A percentile compares a stretch with the other conserved stretches of the same genome.
Conservation (phyloP, 305 asterid genomes). For the Fraxinus dipetala region DNA sequence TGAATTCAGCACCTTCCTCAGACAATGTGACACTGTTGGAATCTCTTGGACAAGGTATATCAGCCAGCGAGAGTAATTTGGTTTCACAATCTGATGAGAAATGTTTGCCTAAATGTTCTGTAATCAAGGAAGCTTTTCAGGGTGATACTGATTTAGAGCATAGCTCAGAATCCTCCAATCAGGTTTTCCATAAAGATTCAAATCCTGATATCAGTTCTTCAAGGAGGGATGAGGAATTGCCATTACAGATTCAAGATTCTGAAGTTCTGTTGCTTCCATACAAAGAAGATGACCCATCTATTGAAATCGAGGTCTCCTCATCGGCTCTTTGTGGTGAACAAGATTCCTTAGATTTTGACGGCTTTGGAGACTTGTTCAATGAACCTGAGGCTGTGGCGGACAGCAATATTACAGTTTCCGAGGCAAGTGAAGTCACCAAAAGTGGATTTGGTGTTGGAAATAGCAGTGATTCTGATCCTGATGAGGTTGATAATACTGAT, state of each 20-base stretch:
- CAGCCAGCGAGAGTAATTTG: conserved; percentile 25
- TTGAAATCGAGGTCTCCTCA: conserved; percentile 29
- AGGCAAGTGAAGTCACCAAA: conserved; percentile 32
- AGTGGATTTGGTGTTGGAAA: conserved; percentile 42
- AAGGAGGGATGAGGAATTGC: conserved; percentile 37
- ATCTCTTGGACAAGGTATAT: conserved; percentile 30
- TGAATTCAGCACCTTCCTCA: conserved; percentile 24
- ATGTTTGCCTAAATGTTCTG: conserved; percentile 21
- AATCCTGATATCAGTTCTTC: conserved; percentile 29
- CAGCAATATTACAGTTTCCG: conserved; percentile 32
- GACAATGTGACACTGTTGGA: conserved; percentile 25
- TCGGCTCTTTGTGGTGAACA: conserved; percentile 39
- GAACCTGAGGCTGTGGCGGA: conserved; percentile 60
- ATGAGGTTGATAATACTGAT: conserved; percentile 81
- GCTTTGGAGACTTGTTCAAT: conserved; percentile 70
- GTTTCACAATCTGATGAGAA: conserved; percentile 34
- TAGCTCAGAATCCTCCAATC: conserved; percentile 34
- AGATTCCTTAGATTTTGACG: conserved; percentile 54
- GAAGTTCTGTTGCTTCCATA: conserved; percentile 47
- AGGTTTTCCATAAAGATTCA: conserved; percentile 30
- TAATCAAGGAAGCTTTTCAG: conserved; percentile 28
- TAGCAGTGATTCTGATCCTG: conserved; percentile 77
- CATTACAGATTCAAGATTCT: conserved; percentile 45
- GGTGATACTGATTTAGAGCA: conserved; percentile 31
- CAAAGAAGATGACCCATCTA: conserved; percentile 44